A percentile compares a stretch with the other conserved stretches of the same genome.
Evolutionary conservation across 2,329 filamentous ascomycete species (phyloP).

Genomic region (Endoconidiophora laricicola): DNA sequence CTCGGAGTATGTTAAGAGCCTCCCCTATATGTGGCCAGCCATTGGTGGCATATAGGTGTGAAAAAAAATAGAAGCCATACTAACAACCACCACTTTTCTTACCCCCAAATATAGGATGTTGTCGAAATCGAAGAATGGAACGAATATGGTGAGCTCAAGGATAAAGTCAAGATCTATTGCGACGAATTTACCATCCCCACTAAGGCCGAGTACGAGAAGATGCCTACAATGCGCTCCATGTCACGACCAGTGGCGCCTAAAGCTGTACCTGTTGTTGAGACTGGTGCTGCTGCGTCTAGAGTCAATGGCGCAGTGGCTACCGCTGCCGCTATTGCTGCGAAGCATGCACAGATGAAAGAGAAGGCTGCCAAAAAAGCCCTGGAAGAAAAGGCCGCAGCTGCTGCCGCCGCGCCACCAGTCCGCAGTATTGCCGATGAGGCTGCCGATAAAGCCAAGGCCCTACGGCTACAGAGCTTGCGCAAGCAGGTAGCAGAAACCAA

Average conservation of each 20-base stretch:
- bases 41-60: not conserved
- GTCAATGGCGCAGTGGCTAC: slow-evolving; percentile 10
- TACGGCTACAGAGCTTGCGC: slow-evolving; percentile 34
- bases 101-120: slow-evolving; percentile 46
- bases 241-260: slow-evolving; percentile 18
- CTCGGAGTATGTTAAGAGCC: slow-evolving; percentile 51
- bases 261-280: slow-evolving; percentile 6
- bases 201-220: slow-evolving; percentile 29
- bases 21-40: not conserved
- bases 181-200: slow-evolving; percentile 43
- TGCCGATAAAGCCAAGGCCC: slow-evolving; percentile 45
- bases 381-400: slow-evolving; percentile 15
- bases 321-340: slow-evolving; percentile 15
- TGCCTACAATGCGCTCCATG: slow-evolving; percentile 13
- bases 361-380: slow-evolving; percentile 8
- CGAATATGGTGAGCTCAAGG: slow-evolving; percentile 87
- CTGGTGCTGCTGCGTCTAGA: slow-evolving; percentile 13
- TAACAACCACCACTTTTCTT: not conserved
- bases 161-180: slow-evolving; percentile 57
- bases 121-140: slow-evolving; percentile 98
- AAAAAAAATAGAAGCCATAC: not conserved
- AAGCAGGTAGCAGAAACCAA: slow-evolving; percentile 36
- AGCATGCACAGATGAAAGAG: slow-evolving; percentile 9
- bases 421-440: slow-evolving; percentile 47
- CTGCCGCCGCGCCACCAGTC: slow-evolving; percentile 24